Base-by-base conservation (phyloP, 2,329 filamentous ascomycete genomes). In the Cytospora piceae region DNA sequence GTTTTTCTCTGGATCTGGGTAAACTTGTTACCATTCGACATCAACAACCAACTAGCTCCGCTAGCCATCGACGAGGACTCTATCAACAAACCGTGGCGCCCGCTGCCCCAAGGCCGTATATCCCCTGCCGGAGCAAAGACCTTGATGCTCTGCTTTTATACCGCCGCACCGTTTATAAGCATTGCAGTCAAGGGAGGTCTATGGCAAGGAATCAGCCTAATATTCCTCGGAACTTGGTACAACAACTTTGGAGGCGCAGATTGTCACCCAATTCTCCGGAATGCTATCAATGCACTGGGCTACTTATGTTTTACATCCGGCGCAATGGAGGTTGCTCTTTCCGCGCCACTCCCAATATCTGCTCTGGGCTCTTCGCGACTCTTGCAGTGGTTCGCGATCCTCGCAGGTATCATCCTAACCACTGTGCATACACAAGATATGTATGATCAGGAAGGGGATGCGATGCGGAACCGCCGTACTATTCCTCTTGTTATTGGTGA, bases 401-500 rank as follows among this genome's bases (percentile, higher is more conserved):
- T 70, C 27, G 66, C 56, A 9, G 61, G 39, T 1, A 39, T 67
- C 2, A 66, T 71, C n/a, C 54, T 69, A n/a, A 66, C 72, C 5
- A 73, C 71, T 7, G 58, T 73, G 5, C 72, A 74, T 5, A 68
- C 66, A 2, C 70, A 72, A 51, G 73, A 74, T 49, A 69, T 74
- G 64, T 65, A 68, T 29, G 72, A 74, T 59, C 70, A 71, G 61
- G 65, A 58, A 14, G 73, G 73, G 5, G 73, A 74, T 32, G 37
- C 58, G 1, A 37, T 63, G 4, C 57, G 69, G 2, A 67, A 66
- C 2, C 66, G 72, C 3, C 67, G 62, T 9, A 72, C 72, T 1
- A 39, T 72, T 8, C 73, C 73, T 5, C 66, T 74, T 3, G 57
- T 37, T 1, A 3, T 64, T 6, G 58, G 66, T 3, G 64, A 61